phyloP scores from a whole-genome alignment of 768 basidiomycete genomes.

The Rhizopogon vulgaris region DNA sequence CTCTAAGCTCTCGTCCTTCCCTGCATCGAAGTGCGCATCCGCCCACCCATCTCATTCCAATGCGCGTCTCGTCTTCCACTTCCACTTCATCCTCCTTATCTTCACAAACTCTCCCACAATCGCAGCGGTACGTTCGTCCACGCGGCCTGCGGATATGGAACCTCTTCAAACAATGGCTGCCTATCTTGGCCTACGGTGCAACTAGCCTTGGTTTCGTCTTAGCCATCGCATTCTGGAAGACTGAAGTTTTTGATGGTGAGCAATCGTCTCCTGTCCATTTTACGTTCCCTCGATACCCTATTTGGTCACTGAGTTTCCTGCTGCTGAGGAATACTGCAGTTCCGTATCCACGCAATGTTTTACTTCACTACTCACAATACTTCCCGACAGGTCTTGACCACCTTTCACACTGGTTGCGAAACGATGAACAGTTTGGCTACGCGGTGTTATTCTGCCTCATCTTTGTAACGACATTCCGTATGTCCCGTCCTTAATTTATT shows the following conservation, averaged over 20 bases:
- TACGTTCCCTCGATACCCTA: background rate
- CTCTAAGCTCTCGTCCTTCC: slow-evolving; percentile 9
- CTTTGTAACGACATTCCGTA: slow-evolving; percentile 84
- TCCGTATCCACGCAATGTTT: background rate
- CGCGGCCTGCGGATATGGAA: slow-evolving; percentile 49
- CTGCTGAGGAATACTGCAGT: background rate
- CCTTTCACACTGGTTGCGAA: slow-evolving; percentile 71
- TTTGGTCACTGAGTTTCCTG: slow-evolving; percentile 1
- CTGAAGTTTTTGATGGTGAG: slow-evolving; percentile 77
- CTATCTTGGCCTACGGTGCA: slow-evolving; percentile 68
- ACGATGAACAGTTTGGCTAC: slow-evolving; percentile 68
- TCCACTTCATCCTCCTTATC: background rate
- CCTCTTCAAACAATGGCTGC: slow-evolving; percentile 68
- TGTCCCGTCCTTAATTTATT: slow-evolving; percentile 25
- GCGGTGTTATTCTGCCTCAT: slow-evolving; percentile 77
- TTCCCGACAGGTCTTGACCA: slow-evolving; percentile 64
- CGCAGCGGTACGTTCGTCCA: slow-evolving; percentile 36
- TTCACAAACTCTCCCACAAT: slow-evolving; percentile 9
- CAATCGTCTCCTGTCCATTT: slow-evolving; percentile 9
- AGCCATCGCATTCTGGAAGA: slow-evolving; percentile 80
- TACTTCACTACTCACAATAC: background rate
- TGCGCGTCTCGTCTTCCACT: slow-evolving; percentile 9
- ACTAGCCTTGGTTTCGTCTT: slow-evolving; percentile 74
- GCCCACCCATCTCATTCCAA: slow-evolving; percentile 15
- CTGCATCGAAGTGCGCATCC: slow-evolving; percentile 12